Base-by-base conservation (phyloP, 2,329 filamentous ascomycete genomes). In the Pseudogymnoascus sp. region DNA sequence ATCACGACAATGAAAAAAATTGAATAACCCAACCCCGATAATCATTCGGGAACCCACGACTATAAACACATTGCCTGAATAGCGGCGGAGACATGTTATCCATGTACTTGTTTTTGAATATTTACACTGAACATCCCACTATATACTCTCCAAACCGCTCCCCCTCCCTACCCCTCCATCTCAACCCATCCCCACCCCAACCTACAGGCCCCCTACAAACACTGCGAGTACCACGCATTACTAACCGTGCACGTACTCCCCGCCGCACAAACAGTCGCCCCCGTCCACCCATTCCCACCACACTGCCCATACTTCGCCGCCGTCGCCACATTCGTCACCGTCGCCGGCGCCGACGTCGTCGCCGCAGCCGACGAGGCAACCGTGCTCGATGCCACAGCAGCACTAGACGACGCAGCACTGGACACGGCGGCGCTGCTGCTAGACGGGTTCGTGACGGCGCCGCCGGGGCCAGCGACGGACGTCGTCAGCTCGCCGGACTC, bases 401-500 rank as follows among this genome's bases (percentile, higher is more conserved):
- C 26, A 7, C 26, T 28, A 7, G 26, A 28, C 26, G 26, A 28
- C 1, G 26, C 26, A 28, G 6, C 26, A 7, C 26, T 28, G 5
- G 26, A 28, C 26, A 28, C 26, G 26, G 26, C 26, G 26, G 26
- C 26, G 26, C 62, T 63, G 17, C 57, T 67, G 17, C 57, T 67
- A 15, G 64, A 63, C 8, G 62, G 61, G 40, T 36, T 63, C 11
- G 62, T 28, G 3, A 44, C 40, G n/a, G 9, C 42, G 13, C 67
- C 70, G 19, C 65, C 71, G 19, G 75, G 72, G 6, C 75, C 75
- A 8, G 71, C 74, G 67, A 80, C 72, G 2, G 65, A 66, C 11
- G 74, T 76, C 3, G 74, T 80, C 35, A 80, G 64, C 1, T 76
- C 71, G 3, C 83, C 85, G 57, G 77, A 80, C 79, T 91, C 88